Conservation (phyloP, 1,284 basidiomycete genomes). For the Polyporus tsugae region DNA sequence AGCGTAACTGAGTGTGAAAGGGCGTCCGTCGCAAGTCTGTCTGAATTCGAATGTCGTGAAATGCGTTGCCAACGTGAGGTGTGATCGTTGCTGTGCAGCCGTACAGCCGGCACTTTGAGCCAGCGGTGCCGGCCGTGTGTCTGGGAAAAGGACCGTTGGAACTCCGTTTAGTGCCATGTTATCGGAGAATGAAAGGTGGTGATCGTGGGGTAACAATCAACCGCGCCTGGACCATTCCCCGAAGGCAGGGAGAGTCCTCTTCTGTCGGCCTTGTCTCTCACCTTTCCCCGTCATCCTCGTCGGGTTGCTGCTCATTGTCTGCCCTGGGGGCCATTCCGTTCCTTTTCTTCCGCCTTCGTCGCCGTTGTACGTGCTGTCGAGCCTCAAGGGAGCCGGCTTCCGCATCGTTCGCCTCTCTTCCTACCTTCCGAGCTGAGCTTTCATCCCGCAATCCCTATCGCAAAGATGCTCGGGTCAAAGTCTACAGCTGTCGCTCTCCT, state of each 20-base stretch:
- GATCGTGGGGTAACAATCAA: conserved; percentile 28
- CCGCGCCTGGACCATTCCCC: conserved; percentile 19
- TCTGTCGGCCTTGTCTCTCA: conserved; percentile 25
- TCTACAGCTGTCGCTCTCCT: conserved; percentile 44
- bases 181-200: conserved; percentile 17
- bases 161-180: conserved; percentile 9
- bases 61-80: conserved; percentile 31
- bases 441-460: conserved; percentile 27
- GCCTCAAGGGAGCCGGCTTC: conserved; percentile 61
- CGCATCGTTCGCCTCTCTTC: conserved; percentile 36
- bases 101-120: conserved; percentile 11
- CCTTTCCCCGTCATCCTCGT: conserved; percentile 35
- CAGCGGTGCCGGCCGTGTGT: not conserved
- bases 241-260: not conserved
- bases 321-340: conserved; percentile 67
- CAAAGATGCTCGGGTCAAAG: conserved; percentile 44
- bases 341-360: conserved; percentile 50
- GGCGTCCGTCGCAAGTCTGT: not conserved
- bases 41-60: conserved; percentile 17
- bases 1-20: conserved; percentile 12
- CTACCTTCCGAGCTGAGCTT: conserved; percentile 20
- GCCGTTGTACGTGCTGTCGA: conserved; percentile 46
- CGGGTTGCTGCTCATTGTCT: conserved; percentile 41
- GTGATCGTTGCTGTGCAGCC: conserved; percentile 29
- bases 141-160: not conserved